Base-by-base conservation (phyloP, 2,329 filamentous ascomycete genomes). In the Fusarium lyarnte region DNA sequence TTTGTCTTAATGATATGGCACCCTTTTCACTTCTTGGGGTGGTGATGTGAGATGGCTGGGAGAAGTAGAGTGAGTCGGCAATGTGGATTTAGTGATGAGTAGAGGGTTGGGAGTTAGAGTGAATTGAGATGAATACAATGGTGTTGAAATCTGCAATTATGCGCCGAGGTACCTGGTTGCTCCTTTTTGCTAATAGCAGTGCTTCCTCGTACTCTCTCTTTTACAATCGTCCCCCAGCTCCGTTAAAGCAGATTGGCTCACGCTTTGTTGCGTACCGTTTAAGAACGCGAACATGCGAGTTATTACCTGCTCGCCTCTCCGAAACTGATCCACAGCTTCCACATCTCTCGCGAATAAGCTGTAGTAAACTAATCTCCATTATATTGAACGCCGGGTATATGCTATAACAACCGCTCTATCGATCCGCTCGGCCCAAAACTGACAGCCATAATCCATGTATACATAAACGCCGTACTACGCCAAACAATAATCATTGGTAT, bases 1-100 rank as follows among this genome's bases (percentile, higher is more conserved):
- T 46, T 41, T 31, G 65, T 76, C 53, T 63, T 76, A 75, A 76
- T 76, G 70, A 59, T 57, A 76, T 65, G 74, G 57, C 65, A 58
- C 36, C 61, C 55, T 69, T 73, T 69, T 61, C 38, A 46, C 42
- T 76, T 73, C 63, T 47, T 14, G 35, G 52, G 54, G 23, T 53
- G 29, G 17, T 45, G 49, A 52, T 51, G 35, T 42, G 51, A 36
- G 12, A 10, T 47, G n/a, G 45, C 8, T 16, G 9, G 33, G 31
- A 16, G 23, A 23, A 21, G 47, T 16, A 27, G 33, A 21, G 25
- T 29, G 33, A 39, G 21, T 33, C 2, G 29, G 11, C 8, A 11
- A 33, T 49, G 29, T 23, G 46, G 29, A 19, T 33, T 33, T 14
- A 33, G 8, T 49, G 19, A 46, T 29, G 27, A 29, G 8, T 13